Evolutionary conservation across 2,329 filamentous ascomycete genomes (phyloP), one percentile per base, ranked within the genome.

Genomic region (Chaetomiaceae sp.): DNA sequence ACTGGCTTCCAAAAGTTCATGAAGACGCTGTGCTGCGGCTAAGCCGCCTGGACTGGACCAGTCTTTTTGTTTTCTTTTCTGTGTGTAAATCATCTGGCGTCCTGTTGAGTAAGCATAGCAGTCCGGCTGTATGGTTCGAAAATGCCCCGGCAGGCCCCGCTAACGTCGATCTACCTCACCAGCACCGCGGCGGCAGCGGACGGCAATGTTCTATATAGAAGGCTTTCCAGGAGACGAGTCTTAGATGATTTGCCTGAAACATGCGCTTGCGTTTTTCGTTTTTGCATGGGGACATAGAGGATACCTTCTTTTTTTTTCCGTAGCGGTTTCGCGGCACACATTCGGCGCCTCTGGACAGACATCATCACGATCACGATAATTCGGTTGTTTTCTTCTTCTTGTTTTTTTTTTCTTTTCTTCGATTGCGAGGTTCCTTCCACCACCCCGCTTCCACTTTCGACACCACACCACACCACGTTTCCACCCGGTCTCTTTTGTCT

Each of bases 1-100:
- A 86, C 85, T 53, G 87, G 89, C 58, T 84, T 91, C 73, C 87
- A 95, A 73, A 96, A 96, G 77, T 77, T 96, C 67, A 86, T 92
- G 81, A 95, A 93, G 77, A 81, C 83, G 54, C 76, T 96, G 52
- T 97, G 92, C 82, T 97, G 92, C 73, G 89, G 89, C 79, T 82
- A 76, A n/a, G 74, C 6, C 17, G 30, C 17, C 19, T 38, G 41
- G 44, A 33, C 2, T n/a, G n/a, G n/a, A n/a, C n/a, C n/a, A 10
- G 25, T 27, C 25, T 27, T 27, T 27, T 27, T 47, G 23, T 23
- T 23, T 49, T 37, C 38, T 44, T 44, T 39, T 44, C 39, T 44
- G 33, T 47, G n/a, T n/a, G n/a, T 31, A 31, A 17, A 39, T 50
- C 47, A 39, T 51, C 48, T 42, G 53, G 44, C 42, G 46, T 52